Evolutionary conservation across 1,284 basidiomycete species (phyloP), one percentile per base, ranked within the genome.

Genomic region (Moesziomyces antarcticus): DNA sequence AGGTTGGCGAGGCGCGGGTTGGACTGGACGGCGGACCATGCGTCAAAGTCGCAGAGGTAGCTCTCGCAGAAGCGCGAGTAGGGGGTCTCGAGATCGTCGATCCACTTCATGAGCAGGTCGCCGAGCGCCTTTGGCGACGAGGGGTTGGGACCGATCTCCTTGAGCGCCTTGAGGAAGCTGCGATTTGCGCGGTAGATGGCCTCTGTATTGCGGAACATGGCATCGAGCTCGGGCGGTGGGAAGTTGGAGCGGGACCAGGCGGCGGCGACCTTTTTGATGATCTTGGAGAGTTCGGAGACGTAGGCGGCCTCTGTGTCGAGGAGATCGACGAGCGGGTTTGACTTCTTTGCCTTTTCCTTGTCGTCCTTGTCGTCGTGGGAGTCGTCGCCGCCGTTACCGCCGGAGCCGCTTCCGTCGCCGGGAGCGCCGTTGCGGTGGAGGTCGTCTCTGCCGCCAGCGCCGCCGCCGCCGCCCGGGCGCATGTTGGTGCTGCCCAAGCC

Each of bases 101-200:
- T 94, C 96, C 95, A 99, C 85, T 92, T 91, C 92, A 98, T 97
- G 62, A 99, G 88, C 49, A 99, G 86, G 85, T 98, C 96, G 50
- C 96, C 96, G 21, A 99, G 88, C 13, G 92, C 93, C 83, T 96
- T 97, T 16, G 96, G 93, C n/a, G 92, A 93, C 1, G 93, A 90
- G 0, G 95, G 94, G 85, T 92, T 93, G 46, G 92, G 89, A 9
- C 94, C 96, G 66, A 99, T 95, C 71, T 97, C 94, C 84, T 92
- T 93, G 66, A 99, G 87, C 88, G 92, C 92, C 58, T 77, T 82
- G 33, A 82, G 68, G 75, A 99, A 88, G 1, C 88, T 85, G 62
- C 94, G 89, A 85, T 97, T 97, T 42, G 92, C 91, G 81, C 94
- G 92, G 86, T 95, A 98, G 22, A 98, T 90, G 22, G 88, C 88